Evolutionary conservation across 176 grass and related monocot species (phyloP).

Genomic region (Aegilops sharonensis): DNA sequence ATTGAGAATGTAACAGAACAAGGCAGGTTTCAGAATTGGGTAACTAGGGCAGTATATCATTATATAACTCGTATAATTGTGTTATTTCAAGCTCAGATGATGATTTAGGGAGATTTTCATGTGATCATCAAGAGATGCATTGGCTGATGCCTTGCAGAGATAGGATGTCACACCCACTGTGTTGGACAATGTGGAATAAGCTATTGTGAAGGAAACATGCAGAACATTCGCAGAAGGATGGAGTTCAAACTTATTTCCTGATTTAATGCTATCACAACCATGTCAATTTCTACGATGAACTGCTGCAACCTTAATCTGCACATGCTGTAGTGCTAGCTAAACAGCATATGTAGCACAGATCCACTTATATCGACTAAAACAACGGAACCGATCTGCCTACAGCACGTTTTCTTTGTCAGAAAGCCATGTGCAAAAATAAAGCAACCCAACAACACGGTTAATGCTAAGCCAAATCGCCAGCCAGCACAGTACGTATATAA

Average conservation of each 20-base stretch:
- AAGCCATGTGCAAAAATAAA: background rate
- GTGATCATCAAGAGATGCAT: background rate
- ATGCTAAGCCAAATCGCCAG: background rate
- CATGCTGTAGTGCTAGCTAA: background rate
- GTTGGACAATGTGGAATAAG: background rate
- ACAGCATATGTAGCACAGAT: background rate
- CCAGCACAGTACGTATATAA: background rate
- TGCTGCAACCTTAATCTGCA: background rate
- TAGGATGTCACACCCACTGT: background rate
- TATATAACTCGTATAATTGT: background rate
- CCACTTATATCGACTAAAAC: background rate
- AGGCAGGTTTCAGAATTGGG: background rate
- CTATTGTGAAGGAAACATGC: background rate
- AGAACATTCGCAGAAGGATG: background rate
- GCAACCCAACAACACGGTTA: background rate
- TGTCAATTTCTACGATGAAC: background rate
- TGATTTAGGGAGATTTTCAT: background rate
- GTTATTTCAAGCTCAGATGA: background rate
- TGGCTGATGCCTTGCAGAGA: background rate
- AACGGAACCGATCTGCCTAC: background rate
- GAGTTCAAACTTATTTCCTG: background rate
- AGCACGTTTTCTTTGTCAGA: background rate
- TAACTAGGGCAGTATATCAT: background rate
- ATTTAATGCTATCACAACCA: background rate
- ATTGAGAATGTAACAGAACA: background rate